Evolutionary conservation across 2,329 filamentous ascomycete species (phyloP), one percentile per base, ranked within the genome.

Genomic region (Aspergillus piperis): DNA sequence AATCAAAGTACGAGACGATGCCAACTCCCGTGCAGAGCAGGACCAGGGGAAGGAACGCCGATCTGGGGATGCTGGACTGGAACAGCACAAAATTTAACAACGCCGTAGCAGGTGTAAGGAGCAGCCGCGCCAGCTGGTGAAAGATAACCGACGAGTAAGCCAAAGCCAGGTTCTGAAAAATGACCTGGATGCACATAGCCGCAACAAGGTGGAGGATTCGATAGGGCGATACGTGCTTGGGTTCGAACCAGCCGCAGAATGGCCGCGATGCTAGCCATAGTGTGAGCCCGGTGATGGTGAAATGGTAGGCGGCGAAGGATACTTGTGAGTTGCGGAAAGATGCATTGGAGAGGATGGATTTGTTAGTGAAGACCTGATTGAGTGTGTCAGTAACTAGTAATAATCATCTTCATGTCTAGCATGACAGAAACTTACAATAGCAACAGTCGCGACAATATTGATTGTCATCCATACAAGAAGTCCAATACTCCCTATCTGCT

Each of bases 261-360:
- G 63, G 58, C 3, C 62, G 63, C 5, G 66, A 68, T 6, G 59
- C 59, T 2, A 59, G 49, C 64, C 65, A 68, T 51, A 68, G 39
- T 8, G 66, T 66, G 21, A 55, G 51, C 2, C 63, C 64, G 3
- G 66, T 68, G 44, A 68, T 62, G 21, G 62, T 66, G 59, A 68
- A 68, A 41, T 68, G 66, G 50, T 68, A 68, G 11, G 64, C 61
- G 2, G 66, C 66, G 48, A 68, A 66, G n/a, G 66, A 63, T 4
- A 67, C 51, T 57, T 68, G 66, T 21, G 63, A 65, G 54, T 66
- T 64, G 39, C 59, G 59, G 38, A 68, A 67, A 8, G 63, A 64
- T 8, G 55, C 38, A 47, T 67, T 57, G 5, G 63, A 63, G 41
- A 68, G 60, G 30, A 68, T 64, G 25, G 58, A 59, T 57, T 67